phyloP scores from a whole-genome alignment of 1,284 basidiomycete species.

The Cryptococcus floricola region DNA sequence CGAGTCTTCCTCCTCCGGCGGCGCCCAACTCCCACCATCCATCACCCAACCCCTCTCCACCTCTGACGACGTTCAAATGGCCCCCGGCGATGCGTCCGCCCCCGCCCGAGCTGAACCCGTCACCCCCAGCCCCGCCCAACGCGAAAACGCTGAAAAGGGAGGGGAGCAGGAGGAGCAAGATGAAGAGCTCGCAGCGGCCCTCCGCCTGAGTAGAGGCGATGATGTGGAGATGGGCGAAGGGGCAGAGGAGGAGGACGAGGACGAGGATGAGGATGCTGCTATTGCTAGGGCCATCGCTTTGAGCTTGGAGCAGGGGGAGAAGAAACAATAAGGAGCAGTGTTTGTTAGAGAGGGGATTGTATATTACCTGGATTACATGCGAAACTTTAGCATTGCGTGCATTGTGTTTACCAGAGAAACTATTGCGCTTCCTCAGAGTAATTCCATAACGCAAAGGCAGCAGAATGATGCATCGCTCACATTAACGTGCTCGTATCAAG shows the following conservation, averaged over 20 bases:
- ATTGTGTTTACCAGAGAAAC: too few relatives aligned
- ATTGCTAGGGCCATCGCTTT: conserved; percentile 63
- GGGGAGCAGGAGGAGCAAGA: conserved; percentile 30
- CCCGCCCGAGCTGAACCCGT: too few relatives aligned
- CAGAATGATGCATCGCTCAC: too few relatives aligned
- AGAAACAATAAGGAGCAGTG: background rate
- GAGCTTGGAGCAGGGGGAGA: conserved; percentile 52
- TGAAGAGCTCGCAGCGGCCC: conserved; percentile 40
- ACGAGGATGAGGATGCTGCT: conserved; percentile 57
- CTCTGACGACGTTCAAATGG: conserved; percentile 22
- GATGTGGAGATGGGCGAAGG: conserved; percentile 34
- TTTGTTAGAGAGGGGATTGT: too few relatives aligned
- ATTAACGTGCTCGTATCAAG: too few relatives aligned
- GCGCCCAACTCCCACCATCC: conserved; percentile 1
- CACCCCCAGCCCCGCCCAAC: background rate
- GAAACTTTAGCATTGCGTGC: too few relatives aligned
- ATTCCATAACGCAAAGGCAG: too few relatives aligned
- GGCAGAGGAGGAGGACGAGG: conserved; percentile 31
- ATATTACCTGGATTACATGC: too few relatives aligned
- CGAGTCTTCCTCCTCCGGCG: background rate
- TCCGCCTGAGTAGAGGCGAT: conserved; percentile 41
- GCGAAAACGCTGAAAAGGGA: background rate
- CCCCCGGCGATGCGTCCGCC: conserved; percentile 17
- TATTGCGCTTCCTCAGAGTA: too few relatives aligned
- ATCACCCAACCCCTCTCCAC: conserved; percentile 15